Percentiles rank a stretch among this genome's conserved stretches.
phyloP scores from a whole-genome alignment of 1,284 basidiomycete genomes.

The Sanghuangporus weigelae region DNA sequence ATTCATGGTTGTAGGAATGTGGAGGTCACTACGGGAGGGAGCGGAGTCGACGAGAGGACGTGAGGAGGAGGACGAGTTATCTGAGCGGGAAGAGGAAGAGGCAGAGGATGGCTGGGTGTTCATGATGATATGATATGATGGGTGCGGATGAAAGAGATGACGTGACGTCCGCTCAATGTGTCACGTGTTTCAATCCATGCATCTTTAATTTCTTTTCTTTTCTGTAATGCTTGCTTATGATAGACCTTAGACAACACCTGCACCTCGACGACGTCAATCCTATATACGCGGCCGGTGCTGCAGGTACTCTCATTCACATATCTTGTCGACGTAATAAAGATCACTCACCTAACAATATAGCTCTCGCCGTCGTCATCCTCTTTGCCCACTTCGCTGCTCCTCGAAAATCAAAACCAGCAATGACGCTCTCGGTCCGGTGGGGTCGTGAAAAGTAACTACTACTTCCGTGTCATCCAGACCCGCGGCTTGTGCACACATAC shows the following conservation, averaged over 20 bases:
- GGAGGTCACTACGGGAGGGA: not conserved
- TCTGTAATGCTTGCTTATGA: not conserved
- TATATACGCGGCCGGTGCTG: constrained; percentile 10
- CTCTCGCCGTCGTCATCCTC: constrained; percentile 27
- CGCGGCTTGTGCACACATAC: not conserved
- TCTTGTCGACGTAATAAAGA: not conserved
- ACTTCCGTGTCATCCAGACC: not conserved
- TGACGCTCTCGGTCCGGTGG: constrained; percentile 61
- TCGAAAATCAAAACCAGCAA: constrained; percentile 24
- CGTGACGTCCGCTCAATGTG: not conserved
- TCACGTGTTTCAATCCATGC: not conserved
- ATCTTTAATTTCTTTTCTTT: not conserved
- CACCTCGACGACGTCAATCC: constrained; percentile 5
- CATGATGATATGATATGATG: constrained; percentile 3
- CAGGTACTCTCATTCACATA: not conserved
- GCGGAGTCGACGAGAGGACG: not conserved
- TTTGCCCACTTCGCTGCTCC: constrained; percentile 24
- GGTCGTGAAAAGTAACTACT: constrained; percentile 43
- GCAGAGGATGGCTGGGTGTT: not conserved
- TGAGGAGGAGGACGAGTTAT: not conserved
- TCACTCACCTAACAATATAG: not conserved
- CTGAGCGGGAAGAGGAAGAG: not conserved
- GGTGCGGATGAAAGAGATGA: not conserved
- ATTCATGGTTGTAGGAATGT: not conserved
- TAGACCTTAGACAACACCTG: not conserved